Percentiles rank a stretch among this genome's conserved stretches.
phyloP scores from a whole-genome alignment of 1,139 yeast genomes.

The Suhomyces ambrosiae region DNA sequence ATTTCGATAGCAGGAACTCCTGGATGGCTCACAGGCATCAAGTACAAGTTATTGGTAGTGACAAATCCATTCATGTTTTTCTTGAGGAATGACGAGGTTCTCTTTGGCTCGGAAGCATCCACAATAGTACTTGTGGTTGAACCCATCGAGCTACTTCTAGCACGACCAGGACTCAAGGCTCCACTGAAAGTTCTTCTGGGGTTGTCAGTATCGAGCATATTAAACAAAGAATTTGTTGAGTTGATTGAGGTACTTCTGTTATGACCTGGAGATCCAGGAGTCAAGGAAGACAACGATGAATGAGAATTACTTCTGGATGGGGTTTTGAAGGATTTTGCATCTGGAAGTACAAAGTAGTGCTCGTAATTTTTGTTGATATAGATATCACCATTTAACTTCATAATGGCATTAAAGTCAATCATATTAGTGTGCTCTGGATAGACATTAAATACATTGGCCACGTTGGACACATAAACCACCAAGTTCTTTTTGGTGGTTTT shows the following conservation, averaged over 20 bases:
- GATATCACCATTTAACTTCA: constrained; percentile 54
- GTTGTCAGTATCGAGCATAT: constrained; percentile 16
- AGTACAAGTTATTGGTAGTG: constrained; percentile 41
- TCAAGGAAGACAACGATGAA: constrained; percentile 13
- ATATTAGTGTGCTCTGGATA: constrained; percentile 56
- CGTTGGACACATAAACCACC: constrained; percentile 47
- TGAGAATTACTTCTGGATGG: constrained; percentile 15
- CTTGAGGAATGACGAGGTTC: constrained; percentile 21
- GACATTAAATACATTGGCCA: constrained; percentile 48
- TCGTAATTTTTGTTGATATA: constrained; percentile 47
- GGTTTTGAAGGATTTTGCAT: constrained; percentile 5
- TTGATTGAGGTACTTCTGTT: constrained; percentile 11
- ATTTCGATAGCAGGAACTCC: constrained; percentile 60
- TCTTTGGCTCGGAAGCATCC: constrained; percentile 14
- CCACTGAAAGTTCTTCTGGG: constrained; percentile 12
- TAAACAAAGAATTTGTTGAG: constrained; percentile 22
- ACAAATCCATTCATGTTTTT: constrained; percentile 36
- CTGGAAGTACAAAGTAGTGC: constrained; percentile 21
- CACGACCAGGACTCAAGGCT: constrained; percentile 10
- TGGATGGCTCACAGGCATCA: constrained; percentile 58
- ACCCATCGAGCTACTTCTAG: constrained; percentile 9
- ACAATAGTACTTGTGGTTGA: constrained; percentile 6
- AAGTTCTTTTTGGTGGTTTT: constrained; percentile 45
- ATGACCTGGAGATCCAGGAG: constrained; percentile 8
- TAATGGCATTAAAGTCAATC: constrained; percentile 55